Evolutionary conservation across 331 rosid species (phyloP).

Genomic region (Pyracantha coccinea): DNA sequence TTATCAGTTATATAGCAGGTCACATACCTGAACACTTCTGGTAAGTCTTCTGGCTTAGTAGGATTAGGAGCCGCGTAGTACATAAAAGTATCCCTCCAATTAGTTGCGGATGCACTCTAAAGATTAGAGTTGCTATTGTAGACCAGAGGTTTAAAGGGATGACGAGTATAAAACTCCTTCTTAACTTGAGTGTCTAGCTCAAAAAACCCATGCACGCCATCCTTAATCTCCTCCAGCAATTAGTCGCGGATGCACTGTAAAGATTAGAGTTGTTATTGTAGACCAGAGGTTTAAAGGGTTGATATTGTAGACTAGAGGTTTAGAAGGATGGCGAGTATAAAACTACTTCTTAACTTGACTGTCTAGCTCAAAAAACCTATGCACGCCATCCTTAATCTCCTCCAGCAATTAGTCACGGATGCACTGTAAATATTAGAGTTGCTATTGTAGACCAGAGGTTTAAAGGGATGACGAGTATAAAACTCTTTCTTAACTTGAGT

Average conservation of each 20-base stretch:
- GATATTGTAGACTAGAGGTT: neutral
- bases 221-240: too few relatives aligned
- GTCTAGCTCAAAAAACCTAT: too few relatives aligned
- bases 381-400: too few relatives aligned
- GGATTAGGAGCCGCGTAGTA: neutral
- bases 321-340: slow-evolving; percentile 10
- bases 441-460: neutral
- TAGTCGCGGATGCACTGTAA: neutral
- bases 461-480: slow-evolving; percentile 10
- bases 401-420: neutral
- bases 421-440: neutral
- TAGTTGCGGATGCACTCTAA: neutral
- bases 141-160: neutral
- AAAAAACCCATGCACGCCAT: too few relatives aligned
- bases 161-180: slow-evolving; percentile 6
- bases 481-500: neutral
- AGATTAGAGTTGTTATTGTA: neutral
- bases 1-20: neutral
- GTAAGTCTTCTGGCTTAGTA: neutral
- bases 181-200: too few relatives aligned
- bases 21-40: neutral
- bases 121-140: slow-evolving; percentile 1
- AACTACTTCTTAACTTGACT: too few relatives aligned
- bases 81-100: neutral
- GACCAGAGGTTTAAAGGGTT: too few relatives aligned